Evolutionary conservation across 1,284 basidiomycete genomes (phyloP).

Genomic region (Ceratobasidium sp.): DNA sequence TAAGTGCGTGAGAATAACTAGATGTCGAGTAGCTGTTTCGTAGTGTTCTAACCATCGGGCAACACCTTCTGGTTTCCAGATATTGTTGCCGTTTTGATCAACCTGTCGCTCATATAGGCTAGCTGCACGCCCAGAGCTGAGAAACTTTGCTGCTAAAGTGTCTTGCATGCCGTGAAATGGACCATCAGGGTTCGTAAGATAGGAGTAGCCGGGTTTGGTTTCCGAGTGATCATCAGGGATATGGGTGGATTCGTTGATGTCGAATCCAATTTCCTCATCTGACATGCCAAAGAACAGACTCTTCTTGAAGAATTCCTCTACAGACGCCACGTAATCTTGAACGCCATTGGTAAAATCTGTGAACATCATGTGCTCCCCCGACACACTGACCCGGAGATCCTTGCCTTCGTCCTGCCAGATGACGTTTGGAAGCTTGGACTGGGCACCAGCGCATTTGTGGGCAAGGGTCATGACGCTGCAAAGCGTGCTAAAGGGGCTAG

Average conservation of each 20-base stretch:
- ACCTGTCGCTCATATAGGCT: not conserved
- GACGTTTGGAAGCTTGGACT: not conserved
- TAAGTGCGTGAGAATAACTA: not conserved
- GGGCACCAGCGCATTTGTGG: not conserved
- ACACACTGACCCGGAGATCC: not conserved
- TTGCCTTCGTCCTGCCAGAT: not conserved
- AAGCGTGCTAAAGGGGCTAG: not conserved
- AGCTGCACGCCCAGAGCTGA: not conserved
- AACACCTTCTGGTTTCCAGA: not conserved
- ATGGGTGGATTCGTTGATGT: not conserved
- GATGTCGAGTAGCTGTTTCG: not conserved
- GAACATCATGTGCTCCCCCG: not conserved
- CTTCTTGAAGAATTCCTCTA: not conserved
- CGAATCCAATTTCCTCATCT: not conserved
- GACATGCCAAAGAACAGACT: not conserved
- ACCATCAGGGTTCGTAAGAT: not conserved
- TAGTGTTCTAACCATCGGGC: not conserved
- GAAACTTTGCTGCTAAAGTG: not conserved
- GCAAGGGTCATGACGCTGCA: not conserved
- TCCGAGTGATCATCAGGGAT: not conserved
- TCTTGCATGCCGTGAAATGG: not conserved
- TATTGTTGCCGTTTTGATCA: not conserved
- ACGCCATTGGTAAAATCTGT: not conserved
- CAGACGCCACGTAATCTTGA: not conserved
- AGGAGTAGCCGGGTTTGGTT: slow-evolving; percentile 1